Evolutionary conservation across 768 basidiomycete species (phyloP), one percentile per base, ranked within the genome.

Genomic region (Paxillus involutus): DNA sequence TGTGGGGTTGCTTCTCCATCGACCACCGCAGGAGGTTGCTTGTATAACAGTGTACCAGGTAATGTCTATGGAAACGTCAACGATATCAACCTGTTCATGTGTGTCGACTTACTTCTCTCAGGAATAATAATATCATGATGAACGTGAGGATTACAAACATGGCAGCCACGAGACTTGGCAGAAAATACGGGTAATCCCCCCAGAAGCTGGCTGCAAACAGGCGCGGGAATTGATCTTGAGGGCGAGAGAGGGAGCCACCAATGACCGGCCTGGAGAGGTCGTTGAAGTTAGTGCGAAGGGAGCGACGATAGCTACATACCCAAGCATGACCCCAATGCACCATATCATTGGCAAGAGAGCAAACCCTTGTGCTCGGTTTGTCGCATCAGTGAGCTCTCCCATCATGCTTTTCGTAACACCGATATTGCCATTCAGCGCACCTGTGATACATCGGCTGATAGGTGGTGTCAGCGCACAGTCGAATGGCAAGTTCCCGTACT

Each of bases 361-460:
- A 49, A 67, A 61, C 16, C 47, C 57, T 21, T 35, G 60, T 53
- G 42, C 61, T 43, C 52, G 64, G 49, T 52, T 64, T 37, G 51
- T 62, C 35, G 55, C 61, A 59, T 85, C 82, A 0, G 82, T 83
- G 32, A 86, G 67, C 52, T 86, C 84, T 0, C 76, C 84, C 73
- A 86, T 78, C 56, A 81, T 78, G 56, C 80, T 83, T 63, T 86
- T 88, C 75, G 86, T 81, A 17, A 88, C 83, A 11, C 80, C 83
- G 11, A 82, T 77, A 59, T 85, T 85, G 39, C 84, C 85, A 58
- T 85, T 84, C 16, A 87, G 69, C 51, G 83, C 64, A 4, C 85
- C 84, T 46, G 79, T 80, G 4, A 86, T 60, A 59, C 84, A 86
- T 16, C 86, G 85, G 9, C 61, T 57, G 44, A 33, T 39, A 14